Evolutionary conservation across 2,329 filamentous ascomycete species (phyloP), one percentile per base, ranked within the genome.

Genomic region (Herpomyces periplanetae): DNA sequence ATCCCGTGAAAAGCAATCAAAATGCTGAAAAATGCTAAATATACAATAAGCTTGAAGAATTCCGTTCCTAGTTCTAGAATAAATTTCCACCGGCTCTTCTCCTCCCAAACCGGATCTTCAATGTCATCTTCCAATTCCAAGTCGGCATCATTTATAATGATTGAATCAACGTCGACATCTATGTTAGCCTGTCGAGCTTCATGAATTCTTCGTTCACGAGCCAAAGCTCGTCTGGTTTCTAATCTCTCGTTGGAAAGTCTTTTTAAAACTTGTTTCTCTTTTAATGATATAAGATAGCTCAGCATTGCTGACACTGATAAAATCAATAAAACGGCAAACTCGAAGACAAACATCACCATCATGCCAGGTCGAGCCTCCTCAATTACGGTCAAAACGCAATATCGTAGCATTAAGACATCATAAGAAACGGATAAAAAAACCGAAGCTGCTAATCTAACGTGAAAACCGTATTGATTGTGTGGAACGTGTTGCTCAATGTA

Each of bases 301-400:
- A 57, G 45, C 2, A 54, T 49, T 0, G 71, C 87, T 18, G 75
- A 71, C 20, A 57, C 45, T 1, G 75, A 85, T 19, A 59, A 60
- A 5, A 84, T 61, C 2, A 57, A 49, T 24, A 91, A 43, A 16
- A 96, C 59, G 14, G 75, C 73, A 33, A 91, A 91, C 37, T 96
- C 80, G 30, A 96, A 96, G 4, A 84, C 57, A 32, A 96, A 96
- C 71, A 96, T 91, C 26, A 96, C 71, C 71, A 91, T 96, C 65
- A 96, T 91, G 23, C 84, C 80, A 1, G 75, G 71, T n/a, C 64
- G 51, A 2, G 75, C 68, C 34, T 84, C 60, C 22, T 65, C 58
- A 19, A 88, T 57, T 13, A 91, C 73, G 0, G 63, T 68, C 11
- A 58, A 53, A 24, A 85, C 48, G 23, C 64, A 61, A 36, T 87